Conservation (phyloP, 2,329 filamentous ascomycete genomes). For the Fusarium sp. region DNA sequence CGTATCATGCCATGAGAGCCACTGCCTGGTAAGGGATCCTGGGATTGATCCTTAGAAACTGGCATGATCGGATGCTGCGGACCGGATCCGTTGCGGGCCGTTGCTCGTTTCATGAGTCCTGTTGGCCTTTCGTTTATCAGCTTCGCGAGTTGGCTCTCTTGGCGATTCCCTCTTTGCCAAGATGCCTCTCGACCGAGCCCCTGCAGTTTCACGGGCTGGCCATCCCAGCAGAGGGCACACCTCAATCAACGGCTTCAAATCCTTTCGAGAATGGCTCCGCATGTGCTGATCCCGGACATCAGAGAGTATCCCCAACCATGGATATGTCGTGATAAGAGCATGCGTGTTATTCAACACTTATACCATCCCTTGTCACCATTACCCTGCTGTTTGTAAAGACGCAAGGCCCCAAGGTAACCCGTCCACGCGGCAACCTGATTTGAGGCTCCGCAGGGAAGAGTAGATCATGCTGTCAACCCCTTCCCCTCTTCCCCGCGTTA, state of each 20-base stretch:
- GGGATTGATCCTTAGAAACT: slow-evolving; percentile 5
- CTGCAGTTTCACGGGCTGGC: slow-evolving; percentile 6
- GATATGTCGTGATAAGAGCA: not conserved
- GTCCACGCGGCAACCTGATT: not conserved
- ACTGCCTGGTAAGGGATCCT: slow-evolving; percentile 4
- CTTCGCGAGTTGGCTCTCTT: not conserved
- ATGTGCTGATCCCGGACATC: slow-evolving; percentile 5
- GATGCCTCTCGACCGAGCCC: not conserved
- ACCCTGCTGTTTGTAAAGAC: not conserved
- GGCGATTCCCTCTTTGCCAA: not conserved
- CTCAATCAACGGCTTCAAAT: slow-evolving; percentile 2
- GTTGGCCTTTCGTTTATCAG: not conserved
- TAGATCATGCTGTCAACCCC: slow-evolving; percentile 1
- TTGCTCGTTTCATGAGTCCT: not conserved
- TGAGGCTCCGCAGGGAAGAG: not conserved
- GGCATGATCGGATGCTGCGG: slow-evolving; percentile 18
- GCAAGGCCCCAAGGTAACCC: not conserved
- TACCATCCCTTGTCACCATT: not conserved
- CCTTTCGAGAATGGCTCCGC: slow-evolving; percentile 13
- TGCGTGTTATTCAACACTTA: not conserved
- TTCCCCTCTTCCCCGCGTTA: slow-evolving; percentile 15
- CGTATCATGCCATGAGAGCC: slow-evolving; percentile 10
- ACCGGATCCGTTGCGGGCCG: slow-evolving; percentile 22
- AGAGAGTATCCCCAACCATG: not conserved
- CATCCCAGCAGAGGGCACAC: not conserved